phyloP scores from a whole-genome alignment of 805 yeast species.

The Yarrowia sp. region DNA sequence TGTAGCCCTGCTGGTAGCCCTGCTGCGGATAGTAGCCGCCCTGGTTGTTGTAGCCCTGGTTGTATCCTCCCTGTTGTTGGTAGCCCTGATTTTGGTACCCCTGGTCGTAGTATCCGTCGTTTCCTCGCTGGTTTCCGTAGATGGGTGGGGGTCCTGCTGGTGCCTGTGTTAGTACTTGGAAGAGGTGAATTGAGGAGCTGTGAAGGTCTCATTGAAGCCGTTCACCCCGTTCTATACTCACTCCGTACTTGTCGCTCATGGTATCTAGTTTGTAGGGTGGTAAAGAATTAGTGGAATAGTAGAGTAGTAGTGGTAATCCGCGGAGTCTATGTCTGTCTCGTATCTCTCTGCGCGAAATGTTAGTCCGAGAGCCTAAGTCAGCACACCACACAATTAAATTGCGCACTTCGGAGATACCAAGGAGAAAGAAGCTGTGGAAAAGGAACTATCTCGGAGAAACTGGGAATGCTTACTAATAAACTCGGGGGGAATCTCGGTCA shows the following conservation, averaged over 20 bases:
- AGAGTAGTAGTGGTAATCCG: neutral
- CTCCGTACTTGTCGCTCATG: slow-evolving; percentile 36
- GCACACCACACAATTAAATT: neutral
- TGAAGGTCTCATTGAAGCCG: too few relatives aligned
- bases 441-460: too few relatives aligned
- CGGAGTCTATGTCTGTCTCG: neutral
- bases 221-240: slow-evolving; percentile 1
- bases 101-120: slow-evolving; percentile 38
- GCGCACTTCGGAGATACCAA: slow-evolving; percentile 13
- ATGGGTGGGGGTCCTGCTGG: slow-evolving; percentile 37
- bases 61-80: slow-evolving; percentile 39
- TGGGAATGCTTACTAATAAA: too few relatives aligned
- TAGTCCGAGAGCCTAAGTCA: slow-evolving; percentile 31
- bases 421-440: too few relatives aligned
- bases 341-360: slow-evolving; percentile 25
- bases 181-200: too few relatives aligned
- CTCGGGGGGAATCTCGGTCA: too few relatives aligned
- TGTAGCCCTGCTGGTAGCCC: slow-evolving; percentile 40
- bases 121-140: slow-evolving; percentile 34
- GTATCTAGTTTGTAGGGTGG: slow-evolving; percentile 3
- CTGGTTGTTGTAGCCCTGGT: slow-evolving; percentile 31
- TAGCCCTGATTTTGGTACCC: slow-evolving; percentile 40
- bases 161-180: slow-evolving; percentile 12
- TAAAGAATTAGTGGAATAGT: neutral
- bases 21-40: slow-evolving; percentile 41